phyloP scores from a whole-genome alignment of 495 filamentous ascomycete species.

The Neurospora sublineolata region DNA sequence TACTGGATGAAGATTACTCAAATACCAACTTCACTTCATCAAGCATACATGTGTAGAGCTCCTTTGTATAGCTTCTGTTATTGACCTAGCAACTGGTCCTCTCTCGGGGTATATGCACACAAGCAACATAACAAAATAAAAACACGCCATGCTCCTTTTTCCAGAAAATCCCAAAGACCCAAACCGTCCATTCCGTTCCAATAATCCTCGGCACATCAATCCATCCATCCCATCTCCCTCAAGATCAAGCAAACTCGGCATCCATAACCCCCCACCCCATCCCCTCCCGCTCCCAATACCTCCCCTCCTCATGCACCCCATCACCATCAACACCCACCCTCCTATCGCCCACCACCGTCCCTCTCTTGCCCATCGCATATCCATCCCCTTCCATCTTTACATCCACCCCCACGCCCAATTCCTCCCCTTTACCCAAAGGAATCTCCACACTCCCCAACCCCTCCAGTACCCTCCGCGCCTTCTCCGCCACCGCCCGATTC shows the following conservation, averaged over 20 bases:
- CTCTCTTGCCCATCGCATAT: not conserved
- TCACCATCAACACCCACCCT: not conserved
- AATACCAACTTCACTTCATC: too few species aligned
- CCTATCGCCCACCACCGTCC: not conserved
- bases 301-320: constrained; percentile 6
- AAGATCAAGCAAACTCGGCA: constrained; percentile 8
- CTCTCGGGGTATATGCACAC: not conserved
- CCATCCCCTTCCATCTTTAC: not conserved
- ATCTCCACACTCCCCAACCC: constrained; percentile 42
- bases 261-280: constrained; percentile 10
- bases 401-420: too few species aligned
- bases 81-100: not conserved
- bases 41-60: too few species aligned
- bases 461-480: constrained; percentile 57
- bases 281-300: constrained; percentile 2
- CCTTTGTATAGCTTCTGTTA: not conserved
- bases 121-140: not conserved
- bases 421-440: not conserved
- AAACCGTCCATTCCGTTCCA: not conserved
- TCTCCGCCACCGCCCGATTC: constrained; percentile 58
- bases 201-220: too few species aligned
- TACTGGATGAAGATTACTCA: too few species aligned
- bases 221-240: not conserved
- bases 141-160: not conserved
- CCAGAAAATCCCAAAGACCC: not conserved